Evolutionary conservation across 1,284 basidiomycete species (phyloP), one percentile per base, ranked within the genome.

Genomic region (Cryptococcus floricola): DNA sequence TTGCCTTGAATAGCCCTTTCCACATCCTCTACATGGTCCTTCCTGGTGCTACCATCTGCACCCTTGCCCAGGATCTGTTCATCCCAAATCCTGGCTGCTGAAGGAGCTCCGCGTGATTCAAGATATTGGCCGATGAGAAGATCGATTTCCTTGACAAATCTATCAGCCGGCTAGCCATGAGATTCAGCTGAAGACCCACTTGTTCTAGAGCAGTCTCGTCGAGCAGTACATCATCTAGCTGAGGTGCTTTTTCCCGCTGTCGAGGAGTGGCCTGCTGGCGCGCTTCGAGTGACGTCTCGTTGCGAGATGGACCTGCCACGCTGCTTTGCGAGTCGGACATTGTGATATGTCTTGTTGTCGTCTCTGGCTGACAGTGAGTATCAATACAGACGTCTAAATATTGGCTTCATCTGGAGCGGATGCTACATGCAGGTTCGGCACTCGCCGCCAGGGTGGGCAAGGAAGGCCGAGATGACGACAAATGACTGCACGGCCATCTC

Each of bases 71-170:
- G 45, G 9, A 62, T 46, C 31, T 65, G 42, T 28, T 47, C 45
- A 42, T 48, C 37, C 48, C 48, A 42, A 31, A 41, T 39, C 54
- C 56, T 13, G 50, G 76, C 68, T 4, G 78, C 71, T 1, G 70
- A 65, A 2, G 74, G 67, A 53, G 77, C 71, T 0, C 75, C 70
- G 39, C 75, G 63, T 18, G 77, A 71, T 23, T 73, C 70, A 8
- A 81, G 73, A 63, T 78, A 80, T 56, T 80, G 76, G 18, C 71
- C 66, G 49, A 80, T 77, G 39, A 77, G 63, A 14, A 73, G 62
- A 18, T 69, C 66, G 31, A 77, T 73, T 49, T 77, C 75, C 70
- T 75, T 51, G 10, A 10, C 6, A 34, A 8, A 28, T 41, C 23
- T 10, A 42, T 44, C 27, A 34, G 13, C 25, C 13, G 5, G 13